Base-by-base conservation (phyloP, 139 green algal species). In the Mesostigma viride region DNA sequence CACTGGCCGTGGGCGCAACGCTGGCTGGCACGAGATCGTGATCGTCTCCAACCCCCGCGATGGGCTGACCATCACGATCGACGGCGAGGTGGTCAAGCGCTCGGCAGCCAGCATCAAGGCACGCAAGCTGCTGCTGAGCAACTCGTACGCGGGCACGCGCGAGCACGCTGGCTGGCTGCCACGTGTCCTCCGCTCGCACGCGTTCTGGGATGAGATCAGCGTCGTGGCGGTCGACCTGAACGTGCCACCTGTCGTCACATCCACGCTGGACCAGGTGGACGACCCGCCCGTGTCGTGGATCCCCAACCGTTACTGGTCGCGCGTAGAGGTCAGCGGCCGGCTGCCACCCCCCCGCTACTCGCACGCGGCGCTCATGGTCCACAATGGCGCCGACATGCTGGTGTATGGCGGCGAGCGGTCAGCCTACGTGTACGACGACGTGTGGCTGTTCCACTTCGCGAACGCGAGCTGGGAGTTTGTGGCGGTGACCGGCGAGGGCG, bases 381-480 rank as follows among this genome's bases (percentile, higher is more conserved):
- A 71, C 32, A 31, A 48, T 27, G 59, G 53, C 24, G 56, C 24
- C 22, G n/a, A n/a, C n/a, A 57, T 70, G 45, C 73, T 65, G 56
- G 56, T 78, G 5, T 78, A 72, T 47, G 72, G 72, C 58, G 72
- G 72, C 30, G 68, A 71, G 60, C 66, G 56, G 34, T 59, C 53
- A 31, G 36, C 58, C 4, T 61, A 69, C 32, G 35, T 58, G 33
- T 73, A 67, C 46, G 73, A 73, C 65, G 72, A 78, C 46, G 14
- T 78, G 14, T 78, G 72, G 72, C 45, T 14, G 27, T 67, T 73
- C 3, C 48, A 73, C 45, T 56, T 78, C 6, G 35, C 4, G 33
- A 27, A 5, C 28, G 11, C 36, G 35, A 22, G 8, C 58, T 75
- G 68, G 68, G 31, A 2, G 32, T 62, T 62, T 26, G 45, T 75